Base-by-base conservation (phyloP, 768 basidiomycete species). In the Leccinum fibrillosum region DNA sequence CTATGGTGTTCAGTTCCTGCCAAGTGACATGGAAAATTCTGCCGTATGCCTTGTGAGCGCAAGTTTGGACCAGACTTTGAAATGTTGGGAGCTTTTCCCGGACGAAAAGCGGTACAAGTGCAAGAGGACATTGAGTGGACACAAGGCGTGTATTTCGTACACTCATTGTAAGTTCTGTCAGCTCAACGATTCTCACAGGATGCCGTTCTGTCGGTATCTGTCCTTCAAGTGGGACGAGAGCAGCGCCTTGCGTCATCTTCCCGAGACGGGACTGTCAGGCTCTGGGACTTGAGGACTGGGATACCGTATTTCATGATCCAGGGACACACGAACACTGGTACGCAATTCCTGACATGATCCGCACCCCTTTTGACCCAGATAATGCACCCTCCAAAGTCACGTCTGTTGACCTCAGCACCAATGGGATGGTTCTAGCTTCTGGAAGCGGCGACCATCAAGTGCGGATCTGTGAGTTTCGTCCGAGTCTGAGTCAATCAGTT, bases 51-150 rank as follows among this genome's bases (percentile, higher is more conserved):
- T 75, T 13, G 72, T 67, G 19, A 69, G 66, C 45, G 70, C 69
- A 21, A 76, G 71, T 57, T 37, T 67, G 53, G 73, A 74, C 50
- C 48, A 53, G 28, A 65, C 66, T 12, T 49, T 72, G 23, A 80
- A 81, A 54, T 73, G 75, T 35, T 84, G 83, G 80, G 79, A 82
- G 50, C 64, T 83, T 28, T 55, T 52, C 26, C 65, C 62, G 34
- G 57, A 62, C 6, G 66, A 72, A 56, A 67, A 62, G 54, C 62
- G 49, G 26, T 71, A 74, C 44, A 52, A 35, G 17, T 69, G 74
- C 54, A 69, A 62, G 12, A 70, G 64, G 56, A 75, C 72, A 25
- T 54, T 75, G 4, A 58, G 34, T 52, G 73, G 73, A 23, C 73
- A 74, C 60, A 62, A 66, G 62, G 70, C 57, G 59, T 25, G 10